These are phyloP conservation scores for Trichoderma polysporum DNA, from an alignment of 2,329 filamentous ascomycete genomes.

Conservation along the genomic window DNA sequence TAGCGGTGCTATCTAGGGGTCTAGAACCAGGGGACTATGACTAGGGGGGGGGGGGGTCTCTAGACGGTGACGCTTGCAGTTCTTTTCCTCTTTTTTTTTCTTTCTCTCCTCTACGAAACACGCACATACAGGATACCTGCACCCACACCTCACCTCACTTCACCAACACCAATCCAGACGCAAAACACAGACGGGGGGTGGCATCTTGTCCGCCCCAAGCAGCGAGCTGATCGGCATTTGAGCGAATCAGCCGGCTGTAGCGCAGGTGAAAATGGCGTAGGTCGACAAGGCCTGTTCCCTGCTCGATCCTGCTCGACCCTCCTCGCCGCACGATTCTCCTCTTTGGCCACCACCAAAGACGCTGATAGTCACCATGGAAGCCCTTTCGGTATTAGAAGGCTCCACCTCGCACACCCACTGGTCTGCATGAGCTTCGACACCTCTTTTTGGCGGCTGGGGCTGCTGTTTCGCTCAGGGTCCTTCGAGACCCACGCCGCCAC, in stretches of 20 bases:
- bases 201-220: neutral
- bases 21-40: neutral
- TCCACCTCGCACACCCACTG: constrained; percentile 10
- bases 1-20: neutral
- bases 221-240: constrained; percentile 20
- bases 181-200: neutral
- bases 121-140: neutral
- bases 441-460: neutral
- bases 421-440: constrained; percentile 15
- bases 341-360: neutral
- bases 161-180: neutral
- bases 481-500: constrained; percentile 9
- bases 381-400: neutral
- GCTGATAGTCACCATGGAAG: neutral
- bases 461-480: constrained; percentile 19
- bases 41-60: neutral
- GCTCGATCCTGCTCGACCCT: neutral
- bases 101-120: neutral
- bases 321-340: neutral
- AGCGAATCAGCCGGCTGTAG: constrained; percentile 18
- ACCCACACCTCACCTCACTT: neutral
- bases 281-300: constrained; percentile 19
- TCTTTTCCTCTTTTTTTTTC: neutral
- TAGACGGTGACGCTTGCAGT: neutral
- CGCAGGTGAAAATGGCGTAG: constrained; percentile 17